Conservation (phyloP, 371 early-diverging fungal genomes). For the Coemansia sp. region DNA sequence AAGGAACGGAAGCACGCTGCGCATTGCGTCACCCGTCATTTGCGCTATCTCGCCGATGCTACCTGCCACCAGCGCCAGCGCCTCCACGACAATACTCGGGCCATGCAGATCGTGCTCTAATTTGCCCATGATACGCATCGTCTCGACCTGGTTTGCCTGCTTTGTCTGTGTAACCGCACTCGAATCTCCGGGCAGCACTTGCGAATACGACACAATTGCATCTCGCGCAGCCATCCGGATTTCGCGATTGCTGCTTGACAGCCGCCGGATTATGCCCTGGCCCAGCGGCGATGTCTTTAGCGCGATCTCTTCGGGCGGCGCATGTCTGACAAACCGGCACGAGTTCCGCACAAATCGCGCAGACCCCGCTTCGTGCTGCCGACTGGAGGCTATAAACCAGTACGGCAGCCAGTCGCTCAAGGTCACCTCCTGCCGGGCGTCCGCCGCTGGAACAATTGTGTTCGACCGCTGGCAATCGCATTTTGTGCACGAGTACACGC, state of each 20-base stretch:
- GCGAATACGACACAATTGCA: conserved; percentile 30
- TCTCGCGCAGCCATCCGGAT: conserved; percentile 38
- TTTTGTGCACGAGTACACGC: conserved; percentile 5
- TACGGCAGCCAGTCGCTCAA: conserved; percentile 49
- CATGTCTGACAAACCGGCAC: conserved; percentile 46
- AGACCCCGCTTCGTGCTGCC: conserved; percentile 23
- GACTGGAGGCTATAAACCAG: conserved; percentile 48
- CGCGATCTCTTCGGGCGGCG: conserved; percentile 39
- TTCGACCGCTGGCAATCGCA: conserved; percentile 9
- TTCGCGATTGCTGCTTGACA: conserved; percentile 43
- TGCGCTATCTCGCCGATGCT: conserved; percentile 32
- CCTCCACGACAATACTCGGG: conserved; percentile 33
- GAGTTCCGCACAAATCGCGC: conserved; percentile 34
- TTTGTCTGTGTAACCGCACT: conserved; percentile 8
- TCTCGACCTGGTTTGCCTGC: conserved; percentile 29
- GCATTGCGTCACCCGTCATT: conserved; percentile 23
- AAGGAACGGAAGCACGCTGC: conserved; percentile 22
- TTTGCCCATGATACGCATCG: conserved; percentile 14
- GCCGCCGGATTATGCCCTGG: conserved; percentile 33
- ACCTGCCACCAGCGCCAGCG: conserved; percentile 41
- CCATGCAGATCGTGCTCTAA: conserved; percentile 7
- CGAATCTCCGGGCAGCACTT: conserved; percentile 6
- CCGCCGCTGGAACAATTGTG: no score
- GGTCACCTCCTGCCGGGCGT: conserved; percentile 7
- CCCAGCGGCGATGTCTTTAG: conserved; percentile 45